Conservation (phyloP, 345 rosid genomes). For the Brassica rapa region DNA sequence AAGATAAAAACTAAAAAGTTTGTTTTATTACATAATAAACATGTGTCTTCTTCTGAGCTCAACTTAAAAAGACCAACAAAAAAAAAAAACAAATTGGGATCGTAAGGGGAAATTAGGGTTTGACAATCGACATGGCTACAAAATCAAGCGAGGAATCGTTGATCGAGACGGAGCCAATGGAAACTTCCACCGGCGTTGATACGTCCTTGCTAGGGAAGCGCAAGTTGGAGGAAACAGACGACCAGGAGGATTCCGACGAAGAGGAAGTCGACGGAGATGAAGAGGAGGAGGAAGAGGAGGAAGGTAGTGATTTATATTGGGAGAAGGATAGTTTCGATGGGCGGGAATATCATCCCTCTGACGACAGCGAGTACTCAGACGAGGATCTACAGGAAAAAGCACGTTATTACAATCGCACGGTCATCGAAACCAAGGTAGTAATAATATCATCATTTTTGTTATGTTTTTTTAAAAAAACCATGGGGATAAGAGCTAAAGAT, state of each 20-base stretch:
- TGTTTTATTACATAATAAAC: not conserved
- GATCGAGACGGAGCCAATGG: not conserved
- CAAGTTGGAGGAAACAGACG: not conserved
- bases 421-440: slow-evolving; percentile 10
- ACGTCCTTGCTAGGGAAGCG: not conserved
- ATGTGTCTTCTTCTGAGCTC: not conserved
- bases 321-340: not conserved
- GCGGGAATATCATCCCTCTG: not conserved
- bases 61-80: not conserved
- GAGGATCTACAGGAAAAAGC: not conserved
- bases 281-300: not conserved
- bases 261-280: not conserved
- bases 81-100: not conserved
- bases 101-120: not conserved
- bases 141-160: not conserved
- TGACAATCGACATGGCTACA: not conserved
- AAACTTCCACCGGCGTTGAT: not conserved
- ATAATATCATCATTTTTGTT: not conserved
- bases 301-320: not conserved
- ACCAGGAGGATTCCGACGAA: not conserved
- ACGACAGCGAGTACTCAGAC: not conserved
- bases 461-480: too few relatives aligned
- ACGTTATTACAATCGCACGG: not conserved
- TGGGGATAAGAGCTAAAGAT: not conserved
- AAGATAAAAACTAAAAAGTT: too few relatives aligned